phyloP scores from a whole-genome alignment of 306 rosid genomes.

The Quercus dentata region DNA sequence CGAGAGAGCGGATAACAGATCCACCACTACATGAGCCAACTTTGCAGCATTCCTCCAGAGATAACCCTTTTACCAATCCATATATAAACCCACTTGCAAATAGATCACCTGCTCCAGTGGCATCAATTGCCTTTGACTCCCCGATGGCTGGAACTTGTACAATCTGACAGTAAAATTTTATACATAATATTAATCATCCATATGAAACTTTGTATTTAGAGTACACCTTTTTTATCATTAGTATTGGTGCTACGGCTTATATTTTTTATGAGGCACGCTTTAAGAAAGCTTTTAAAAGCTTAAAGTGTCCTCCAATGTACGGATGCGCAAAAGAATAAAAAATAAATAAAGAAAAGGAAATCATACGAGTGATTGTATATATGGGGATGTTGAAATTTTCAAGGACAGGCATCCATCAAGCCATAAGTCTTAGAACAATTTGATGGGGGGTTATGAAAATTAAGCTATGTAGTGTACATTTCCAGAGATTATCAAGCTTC shows the following conservation, averaged over 20 bases:
- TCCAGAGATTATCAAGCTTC: not conserved
- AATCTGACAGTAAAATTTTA: conserved; percentile 32
- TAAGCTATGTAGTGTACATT: not conserved
- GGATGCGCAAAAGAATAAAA: not conserved
- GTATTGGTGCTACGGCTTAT: not conserved
- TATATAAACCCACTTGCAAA: conserved; percentile 95
- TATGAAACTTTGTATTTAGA: not conserved
- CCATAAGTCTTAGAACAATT: not conserved
- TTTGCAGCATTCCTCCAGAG: conserved; percentile 87
- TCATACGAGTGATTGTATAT: not conserved
- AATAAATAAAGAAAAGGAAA: not conserved
- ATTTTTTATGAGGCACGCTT: not conserved
- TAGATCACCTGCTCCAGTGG: conserved; percentile 98
- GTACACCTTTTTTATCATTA: not conserved
- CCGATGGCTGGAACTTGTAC: conserved; percentile 77
- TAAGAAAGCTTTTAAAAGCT: not conserved
- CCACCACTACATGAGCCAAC: conserved; percentile 95
- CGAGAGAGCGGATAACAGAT: conserved; percentile 78
- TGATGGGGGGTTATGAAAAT: not conserved
- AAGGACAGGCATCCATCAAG: not conserved
- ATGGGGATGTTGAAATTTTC: not conserved
- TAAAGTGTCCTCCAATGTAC: not conserved
- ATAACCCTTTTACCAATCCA: conserved; percentile 74
- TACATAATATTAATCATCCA: not conserved
- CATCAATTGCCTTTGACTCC: conserved; percentile 68